Evolutionary conservation across 148 eudicot genomes (phyloP).

Genomic region (Bassia scoparia): DNA sequence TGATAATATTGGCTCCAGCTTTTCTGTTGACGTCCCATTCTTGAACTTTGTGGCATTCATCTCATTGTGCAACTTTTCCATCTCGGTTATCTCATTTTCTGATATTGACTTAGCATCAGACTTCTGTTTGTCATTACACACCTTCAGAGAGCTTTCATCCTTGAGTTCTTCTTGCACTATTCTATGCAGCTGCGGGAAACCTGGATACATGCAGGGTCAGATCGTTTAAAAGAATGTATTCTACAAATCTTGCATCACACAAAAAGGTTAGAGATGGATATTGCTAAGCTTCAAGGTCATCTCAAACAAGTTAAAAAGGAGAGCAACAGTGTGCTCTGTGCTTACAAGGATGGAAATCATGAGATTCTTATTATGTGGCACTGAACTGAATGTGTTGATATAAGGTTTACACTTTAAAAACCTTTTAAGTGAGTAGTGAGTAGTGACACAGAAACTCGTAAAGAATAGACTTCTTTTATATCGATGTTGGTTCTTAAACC

Average conservation of each 20-base stretch:
- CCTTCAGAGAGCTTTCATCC: constrained; percentile 2
- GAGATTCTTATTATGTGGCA: too few species aligned
- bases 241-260: neutral
- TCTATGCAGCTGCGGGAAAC: constrained; percentile 12
- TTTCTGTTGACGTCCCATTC: neutral
- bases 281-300: neutral
- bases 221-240: neutral
- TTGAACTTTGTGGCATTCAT: constrained; percentile 12
- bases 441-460: too few species aligned
- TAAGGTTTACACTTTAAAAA: too few species aligned
- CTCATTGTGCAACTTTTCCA: constrained; percentile 22
- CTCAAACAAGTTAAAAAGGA: neutral
- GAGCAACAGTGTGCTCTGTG: too few species aligned
- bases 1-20: constrained; percentile 13
- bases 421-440: too few species aligned
- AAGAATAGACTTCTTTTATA: too few species aligned
- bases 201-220: neutral
- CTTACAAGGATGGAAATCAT: too few species aligned
- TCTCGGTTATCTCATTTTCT: constrained; percentile 12
- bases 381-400: too few species aligned
- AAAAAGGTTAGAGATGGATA: neutral
- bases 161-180: constrained; percentile 24
- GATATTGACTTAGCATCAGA: neutral
- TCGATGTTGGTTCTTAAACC: too few species aligned
- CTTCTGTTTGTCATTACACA: constrained; percentile 12